Conservation (phyloP, 768 basidiomycete genomes). For the Phaeolepiota aurea region DNA sequence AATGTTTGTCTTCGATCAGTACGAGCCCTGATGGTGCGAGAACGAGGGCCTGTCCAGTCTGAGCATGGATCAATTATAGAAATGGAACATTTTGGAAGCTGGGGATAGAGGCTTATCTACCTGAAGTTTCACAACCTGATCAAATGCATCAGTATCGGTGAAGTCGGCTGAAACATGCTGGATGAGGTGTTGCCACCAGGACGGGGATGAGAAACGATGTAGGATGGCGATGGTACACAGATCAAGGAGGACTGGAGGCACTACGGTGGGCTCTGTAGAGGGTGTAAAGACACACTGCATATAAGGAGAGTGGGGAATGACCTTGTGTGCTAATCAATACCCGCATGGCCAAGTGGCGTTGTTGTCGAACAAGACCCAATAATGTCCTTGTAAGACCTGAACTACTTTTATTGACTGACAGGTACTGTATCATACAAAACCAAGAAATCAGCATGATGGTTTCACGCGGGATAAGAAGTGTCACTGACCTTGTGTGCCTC, state of each 20-base stretch:
- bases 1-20: slow-evolving; percentile 19
- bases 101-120: slow-evolving; percentile 21
- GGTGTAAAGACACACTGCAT: slow-evolving; percentile 2
- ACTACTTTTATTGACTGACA: slow-evolving; percentile 34
- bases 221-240: slow-evolving; percentile 58
- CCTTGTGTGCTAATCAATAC: slow-evolving; percentile 73
- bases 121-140: slow-evolving; percentile 56
- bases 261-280: slow-evolving; percentile 57
- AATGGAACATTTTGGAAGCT: no score
- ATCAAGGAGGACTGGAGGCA: slow-evolving; percentile 60
- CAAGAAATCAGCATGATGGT: slow-evolving; percentile 3
- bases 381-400: slow-evolving; percentile 52
- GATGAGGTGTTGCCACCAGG: slow-evolving; percentile 66
- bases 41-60: slow-evolving; percentile 70
- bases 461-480: not conserved
- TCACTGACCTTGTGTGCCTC: slow-evolving; percentile 62
- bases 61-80: slow-evolving; percentile 3
- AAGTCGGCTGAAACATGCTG: slow-evolving; percentile 64
- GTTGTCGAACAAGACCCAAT: slow-evolving; percentile 54
- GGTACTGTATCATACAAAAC: slow-evolving; percentile 48
- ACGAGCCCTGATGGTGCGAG: slow-evolving; percentile 58
- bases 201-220: slow-evolving; percentile 68
- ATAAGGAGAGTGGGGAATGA: slow-evolving; percentile 11
- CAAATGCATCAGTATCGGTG: slow-evolving; percentile 50
- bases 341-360: slow-evolving; percentile 65